Evolutionary conservation across 495 filamentous ascomycete species (phyloP).

Genomic region (Penicillium diatomitis): DNA sequence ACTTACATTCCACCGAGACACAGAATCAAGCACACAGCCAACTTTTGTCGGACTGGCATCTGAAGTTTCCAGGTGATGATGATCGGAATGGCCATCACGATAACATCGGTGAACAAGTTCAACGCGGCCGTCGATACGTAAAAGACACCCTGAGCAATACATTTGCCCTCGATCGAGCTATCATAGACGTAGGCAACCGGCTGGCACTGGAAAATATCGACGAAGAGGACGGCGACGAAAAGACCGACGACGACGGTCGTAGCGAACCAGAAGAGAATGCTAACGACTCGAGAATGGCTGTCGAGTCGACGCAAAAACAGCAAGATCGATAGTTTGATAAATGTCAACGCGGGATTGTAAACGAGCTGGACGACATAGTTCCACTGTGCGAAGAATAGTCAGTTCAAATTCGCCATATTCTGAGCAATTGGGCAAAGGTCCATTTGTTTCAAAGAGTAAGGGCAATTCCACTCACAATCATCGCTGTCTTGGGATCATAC

Average conservation of each 20-base stretch:
- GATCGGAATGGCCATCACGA: conserved; percentile 39
- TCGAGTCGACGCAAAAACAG: conserved; percentile 42
- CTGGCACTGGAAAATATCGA: conserved; percentile 48
- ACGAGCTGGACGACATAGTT: conserved; percentile 50
- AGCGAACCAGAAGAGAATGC: conserved; percentile 30
- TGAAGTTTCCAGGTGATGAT: conserved; percentile 39
- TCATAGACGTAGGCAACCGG: conserved; percentile 39
- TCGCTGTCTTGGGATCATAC: conserved; percentile 8
- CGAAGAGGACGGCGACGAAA: conserved; percentile 46
- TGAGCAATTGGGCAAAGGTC: too few relatives aligned
- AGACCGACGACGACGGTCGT: conserved; percentile 41
- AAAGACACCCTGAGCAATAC: conserved; percentile 33
- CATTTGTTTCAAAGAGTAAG: background rate
- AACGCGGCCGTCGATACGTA: conserved; percentile 34
- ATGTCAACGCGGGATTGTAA: conserved; percentile 54
- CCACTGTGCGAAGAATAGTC: conserved; percentile 10
- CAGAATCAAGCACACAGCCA: conserved; percentile 35
- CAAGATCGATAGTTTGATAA: conserved; percentile 49
- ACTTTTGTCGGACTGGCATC: conserved; percentile 33
- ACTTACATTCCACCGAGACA: conserved; percentile 34
- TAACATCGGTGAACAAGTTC: conserved; percentile 38
- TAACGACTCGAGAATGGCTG: conserved; percentile 23
- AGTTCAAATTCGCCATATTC: background rate
- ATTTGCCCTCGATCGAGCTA: conserved; percentile 24
- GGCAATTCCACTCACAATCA: conserved; percentile 11